Percentiles rank a stretch among this genome's conserved stretches.
phyloP scores from a whole-genome alignment of 768 basidiomycete genomes.

The Asterophora parasitica region DNA sequence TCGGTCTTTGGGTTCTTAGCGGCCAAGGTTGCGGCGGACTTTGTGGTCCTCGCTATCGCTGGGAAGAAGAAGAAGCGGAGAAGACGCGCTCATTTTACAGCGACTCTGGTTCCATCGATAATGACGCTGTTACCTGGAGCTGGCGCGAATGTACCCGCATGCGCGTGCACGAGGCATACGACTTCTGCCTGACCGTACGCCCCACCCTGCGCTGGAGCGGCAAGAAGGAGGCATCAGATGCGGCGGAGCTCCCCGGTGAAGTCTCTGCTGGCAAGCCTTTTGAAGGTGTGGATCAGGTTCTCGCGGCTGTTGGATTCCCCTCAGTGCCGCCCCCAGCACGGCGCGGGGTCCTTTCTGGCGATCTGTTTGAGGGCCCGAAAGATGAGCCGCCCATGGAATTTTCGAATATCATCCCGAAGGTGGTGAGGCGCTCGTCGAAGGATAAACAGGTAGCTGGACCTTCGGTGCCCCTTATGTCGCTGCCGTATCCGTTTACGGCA shows the following conservation, averaged over 20 bases:
- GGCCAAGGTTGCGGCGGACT: conserved; percentile 76
- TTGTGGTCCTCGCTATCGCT: conserved; percentile 77
- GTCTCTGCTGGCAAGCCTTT: conserved; percentile 24
- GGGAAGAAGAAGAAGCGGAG: conserved; percentile 77
- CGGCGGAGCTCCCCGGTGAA: conserved; percentile 21
- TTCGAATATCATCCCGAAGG: conserved; percentile 38
- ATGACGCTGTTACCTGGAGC: conserved; percentile 66
- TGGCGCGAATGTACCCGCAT: conserved; percentile 72
- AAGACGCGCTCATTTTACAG: conserved; percentile 50
- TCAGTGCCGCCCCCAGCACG: conserved; percentile 47
- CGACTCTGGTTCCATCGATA: conserved; percentile 42
- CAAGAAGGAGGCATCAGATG: conserved; percentile 25
- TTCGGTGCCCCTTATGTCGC: conserved; percentile 38
- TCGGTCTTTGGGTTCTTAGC: conserved; percentile 76
- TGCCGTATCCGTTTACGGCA: conserved; percentile 71
- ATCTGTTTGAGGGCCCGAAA: conserved; percentile 58
- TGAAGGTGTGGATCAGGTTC: conserved; percentile 53
- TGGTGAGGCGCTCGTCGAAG: conserved; percentile 41
- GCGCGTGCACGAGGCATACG: conserved; percentile 74
- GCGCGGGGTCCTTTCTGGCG: conserved; percentile 54
- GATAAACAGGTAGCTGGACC: conserved; percentile 37
- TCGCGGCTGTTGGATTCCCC: conserved; percentile 54
- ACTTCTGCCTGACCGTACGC: conserved; percentile 58
- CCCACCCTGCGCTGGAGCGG: conserved; percentile 30
- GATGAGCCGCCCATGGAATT: conserved; percentile 21